Evolutionary conservation across 2,329 filamentous ascomycete species (phyloP), one percentile per base, ranked within the genome.

Genomic region (Aspergillus thermomutatus): DNA sequence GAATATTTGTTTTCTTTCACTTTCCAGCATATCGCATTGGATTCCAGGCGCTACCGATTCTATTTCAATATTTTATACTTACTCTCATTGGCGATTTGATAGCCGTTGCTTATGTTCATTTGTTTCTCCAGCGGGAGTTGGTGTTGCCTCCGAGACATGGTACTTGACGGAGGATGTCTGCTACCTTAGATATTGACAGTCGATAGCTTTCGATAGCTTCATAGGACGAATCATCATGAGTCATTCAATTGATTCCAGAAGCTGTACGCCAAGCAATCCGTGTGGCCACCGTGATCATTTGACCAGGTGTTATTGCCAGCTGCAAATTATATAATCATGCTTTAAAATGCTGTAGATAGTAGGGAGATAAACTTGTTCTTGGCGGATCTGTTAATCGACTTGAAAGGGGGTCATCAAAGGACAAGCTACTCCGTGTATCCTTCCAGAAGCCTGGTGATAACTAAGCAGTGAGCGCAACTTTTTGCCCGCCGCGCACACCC

Each of bases 121-220:
- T 48, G 53, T 50, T 58, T 64, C 64, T 71, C 64, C 60, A 72
- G 68, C 69, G 66, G 69, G 70, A 67, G 68, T 72, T 71, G 64
- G 65, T 68, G 63, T 61, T 64, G 65, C 58, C 56, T 60, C 66
- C 52, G 53, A 65, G 54, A 60, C 50, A 47, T 53, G 60, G 31
- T 17, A 17, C 53, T 55, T 50, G 49, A 61, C 53, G 58, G 50
- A 58, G 58, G 50, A 55, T 60, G 54, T 53, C 52, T 56, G 28
- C 52, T 62, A n/a, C n/a, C n/a, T n/a, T n/a, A 60, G 60, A 63
- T 27, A 54, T 55, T 23, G 21, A 46, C 31, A 26, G 43, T 57
- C 55, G 25, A 48, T 55, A 48, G 23, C 43, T 23, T 23, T 17
- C 43, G 3, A 46, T 46, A 46, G 43, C 43, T 46, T 46, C 43